These are phyloP conservation scores for Tetrahymena malaccensis DNA, from an alignment of 73 alveolate genomes.

Conservation along the genomic window DNA sequence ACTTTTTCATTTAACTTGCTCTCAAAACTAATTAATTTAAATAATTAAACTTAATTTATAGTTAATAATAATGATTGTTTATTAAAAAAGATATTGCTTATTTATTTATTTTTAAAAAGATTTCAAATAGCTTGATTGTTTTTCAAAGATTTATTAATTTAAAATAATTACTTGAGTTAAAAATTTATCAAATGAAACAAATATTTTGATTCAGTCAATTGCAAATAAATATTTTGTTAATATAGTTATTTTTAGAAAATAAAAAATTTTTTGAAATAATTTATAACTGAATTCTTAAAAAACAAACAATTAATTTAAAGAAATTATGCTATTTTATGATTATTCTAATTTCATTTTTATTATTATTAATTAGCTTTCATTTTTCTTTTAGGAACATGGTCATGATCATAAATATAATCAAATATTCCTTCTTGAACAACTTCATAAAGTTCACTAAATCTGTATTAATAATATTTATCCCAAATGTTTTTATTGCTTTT, in stretches of 20 bases:
- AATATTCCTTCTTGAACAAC: background rate
- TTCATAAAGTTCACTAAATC: background rate
- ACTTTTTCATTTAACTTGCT: background rate
- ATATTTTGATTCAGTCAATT: background rate
- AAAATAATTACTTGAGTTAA: background rate
- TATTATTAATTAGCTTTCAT: background rate
- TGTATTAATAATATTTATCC: background rate
- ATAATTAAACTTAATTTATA: too few relatives aligned
- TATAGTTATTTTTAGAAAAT: background rate
- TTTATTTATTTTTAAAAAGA: background rate
- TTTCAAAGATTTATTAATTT: background rate
- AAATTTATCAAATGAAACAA: background rate
- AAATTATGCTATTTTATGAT: background rate
- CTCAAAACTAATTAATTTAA: background rate
- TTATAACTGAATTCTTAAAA: background rate
- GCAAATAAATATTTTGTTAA: too few relatives aligned
- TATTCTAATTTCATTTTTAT: background rate
- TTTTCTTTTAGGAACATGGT: background rate
- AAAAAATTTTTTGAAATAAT: too few relatives aligned
- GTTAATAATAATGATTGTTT: background rate
- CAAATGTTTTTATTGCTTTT: background rate
- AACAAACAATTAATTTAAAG: too few relatives aligned
- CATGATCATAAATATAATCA: background rate
- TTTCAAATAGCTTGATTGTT: background rate
- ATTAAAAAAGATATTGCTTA: background rate